Evolutionary conservation across 257 asterid species (phyloP).

Genomic region (Nemophila menziesii): DNA sequence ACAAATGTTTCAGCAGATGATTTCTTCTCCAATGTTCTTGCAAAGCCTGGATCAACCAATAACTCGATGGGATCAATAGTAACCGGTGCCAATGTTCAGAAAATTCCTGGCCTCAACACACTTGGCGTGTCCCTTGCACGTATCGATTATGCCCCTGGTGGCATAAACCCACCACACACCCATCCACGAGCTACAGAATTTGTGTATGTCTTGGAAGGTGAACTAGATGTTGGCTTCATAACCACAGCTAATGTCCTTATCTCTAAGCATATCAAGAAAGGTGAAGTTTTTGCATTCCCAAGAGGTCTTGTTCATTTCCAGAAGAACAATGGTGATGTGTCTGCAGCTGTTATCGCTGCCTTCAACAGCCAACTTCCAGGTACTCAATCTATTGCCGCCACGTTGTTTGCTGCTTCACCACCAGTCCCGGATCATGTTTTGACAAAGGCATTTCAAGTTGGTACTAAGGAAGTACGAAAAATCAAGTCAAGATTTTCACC

Average conservation of each 20-base stretch:
- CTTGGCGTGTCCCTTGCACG: conserved; percentile 49
- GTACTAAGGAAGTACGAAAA: conserved; percentile 22
- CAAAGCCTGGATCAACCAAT: too few relatives aligned
- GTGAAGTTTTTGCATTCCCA: conserved; percentile 55
- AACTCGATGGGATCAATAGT: too few relatives aligned
- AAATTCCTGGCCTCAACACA: conserved; percentile 23
- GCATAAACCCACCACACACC: conserved; percentile 48
- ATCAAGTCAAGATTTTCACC: conserved; percentile 44
- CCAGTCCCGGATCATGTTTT: conserved; percentile 47
- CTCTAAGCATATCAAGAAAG: conserved; percentile 37
- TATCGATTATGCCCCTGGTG: conserved; percentile 37
- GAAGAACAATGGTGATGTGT: conserved; percentile 41
- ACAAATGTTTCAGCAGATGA: conserved; percentile 42
- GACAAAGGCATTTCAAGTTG: conserved; percentile 41
- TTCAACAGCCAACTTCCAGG: conserved; percentile 55
- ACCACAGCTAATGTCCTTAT: conserved; percentile 36
- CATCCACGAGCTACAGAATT: conserved; percentile 51
- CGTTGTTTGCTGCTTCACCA: conserved; percentile 42
- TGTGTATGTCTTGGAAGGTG: conserved; percentile 33
- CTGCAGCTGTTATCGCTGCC: conserved; percentile 34
- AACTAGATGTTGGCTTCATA: conserved; percentile 41
- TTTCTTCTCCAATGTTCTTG: conserved; percentile 28
- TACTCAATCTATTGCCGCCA: conserved; percentile 30
- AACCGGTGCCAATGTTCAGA: too few relatives aligned
- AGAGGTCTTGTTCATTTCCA: conserved; percentile 52